Evolutionary conservation across 495 filamentous ascomycete species (phyloP), one percentile per base, ranked within the genome.

Genomic region (Trichocladium uniseriatum): DNA sequence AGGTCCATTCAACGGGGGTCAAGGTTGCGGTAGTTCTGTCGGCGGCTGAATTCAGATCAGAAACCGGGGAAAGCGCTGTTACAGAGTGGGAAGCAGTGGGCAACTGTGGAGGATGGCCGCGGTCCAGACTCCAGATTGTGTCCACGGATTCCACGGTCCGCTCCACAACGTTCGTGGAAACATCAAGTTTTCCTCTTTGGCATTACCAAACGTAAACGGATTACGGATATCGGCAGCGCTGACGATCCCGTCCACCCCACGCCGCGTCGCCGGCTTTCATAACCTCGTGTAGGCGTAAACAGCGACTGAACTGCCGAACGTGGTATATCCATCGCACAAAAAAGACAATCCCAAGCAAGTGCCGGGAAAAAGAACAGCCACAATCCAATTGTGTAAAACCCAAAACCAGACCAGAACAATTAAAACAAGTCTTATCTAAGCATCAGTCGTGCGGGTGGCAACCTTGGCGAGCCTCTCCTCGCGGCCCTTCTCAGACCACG

Each of bases 401-500:
- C 24, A 27, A 8, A 32, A 32, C 5, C 31, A 38, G 16, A 35
- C 36, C 20, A 20, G 32, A 39, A 35, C 31, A 40, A 49, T 7
- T 10, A 45, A 4, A 20, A 5, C 3, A 16, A 16, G 3, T 35
- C 2, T 22, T 11, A 35, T 49, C 60, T 64, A 69, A 24, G 50
- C 69, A 27, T n/a, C 21, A 28, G 43, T 43, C 55, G 65, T 57
- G 45, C 61, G 63, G 38, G 63, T 66, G 9, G 62, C 52, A 60
- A 70, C 69, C 41, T 13, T 48, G 44, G 51, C 57, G 48, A 58
- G 35, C 38, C 83, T 73, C 46, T 53, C 58, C 68, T 80, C 71
- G 54, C 82, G 83, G 37, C 83, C 89, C 72, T 87, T 90, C 59
- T 87, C 84, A 29, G 85, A 90, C 92, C 92, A 96, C 34, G 91